A percentile compares a stretch with the other conserved stretches of the same genome.
These are phyloP conservation scores for Actinidia arguta DNA, from an alignment of 179 eudicot genomes.

Conservation along the genomic window DNA sequence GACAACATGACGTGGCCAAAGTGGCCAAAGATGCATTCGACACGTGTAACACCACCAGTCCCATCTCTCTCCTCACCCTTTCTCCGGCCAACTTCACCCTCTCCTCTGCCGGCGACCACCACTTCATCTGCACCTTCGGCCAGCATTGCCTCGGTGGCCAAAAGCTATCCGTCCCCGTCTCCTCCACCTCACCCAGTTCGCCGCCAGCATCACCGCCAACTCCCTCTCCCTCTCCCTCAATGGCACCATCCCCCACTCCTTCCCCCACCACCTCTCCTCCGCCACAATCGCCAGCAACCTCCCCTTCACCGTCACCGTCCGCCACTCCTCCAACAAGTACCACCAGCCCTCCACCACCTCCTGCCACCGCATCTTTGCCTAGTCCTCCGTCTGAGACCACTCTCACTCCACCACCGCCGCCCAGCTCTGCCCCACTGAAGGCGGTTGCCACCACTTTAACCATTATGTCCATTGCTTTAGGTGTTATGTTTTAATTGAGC, in stretches of 20 bases:
- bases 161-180: constrained; percentile 24
- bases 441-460: not conserved
- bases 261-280: too few species aligned
- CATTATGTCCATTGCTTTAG: constrained; percentile 6
- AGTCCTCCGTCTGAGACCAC: not conserved
- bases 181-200: not conserved
- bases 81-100: constrained; percentile 31
- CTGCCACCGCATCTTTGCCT: not conserved
- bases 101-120: constrained; percentile 21
- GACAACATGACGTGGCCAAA: constrained; percentile 26
- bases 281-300: too few species aligned
- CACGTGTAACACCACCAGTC: constrained; percentile 18
- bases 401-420: constrained; percentile 4
- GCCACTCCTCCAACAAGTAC: constrained; percentile 32
- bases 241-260: not conserved
- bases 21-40: constrained; percentile 18
- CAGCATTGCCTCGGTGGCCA: constrained; percentile 38
- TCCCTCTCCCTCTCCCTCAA: not conserved
- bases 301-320: not conserved
- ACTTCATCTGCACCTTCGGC: constrained; percentile 40
- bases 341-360: constrained; percentile 16
- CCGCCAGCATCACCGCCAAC: not conserved
- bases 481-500: not conserved
- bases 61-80: not conserved
- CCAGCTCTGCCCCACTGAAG: constrained; percentile 20